Base-by-base conservation (phyloP, 495 filamentous ascomycete genomes). In the Lentithecium fluviatile region DNA sequence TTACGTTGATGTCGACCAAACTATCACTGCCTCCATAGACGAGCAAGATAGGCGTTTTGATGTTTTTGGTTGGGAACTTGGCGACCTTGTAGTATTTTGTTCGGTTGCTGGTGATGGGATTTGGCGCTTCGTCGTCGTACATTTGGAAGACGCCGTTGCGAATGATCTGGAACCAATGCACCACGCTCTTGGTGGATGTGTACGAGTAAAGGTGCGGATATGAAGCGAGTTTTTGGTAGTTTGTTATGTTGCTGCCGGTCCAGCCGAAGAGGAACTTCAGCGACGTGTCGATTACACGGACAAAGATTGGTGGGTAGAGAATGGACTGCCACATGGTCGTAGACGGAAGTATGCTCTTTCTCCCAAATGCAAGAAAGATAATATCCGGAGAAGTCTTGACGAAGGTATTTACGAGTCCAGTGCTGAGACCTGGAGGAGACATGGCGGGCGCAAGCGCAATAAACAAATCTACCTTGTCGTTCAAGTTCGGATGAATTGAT, bases 101-200 rank as follows among this genome's bases (percentile, higher is more conserved):
- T 8, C 79, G 79, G 25, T 71, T 69, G 0, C 58, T 64, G 47
- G 77, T 79, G 45, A 89, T 75, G 1, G 83, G 83, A 3, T 80
- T 79, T 56, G 88, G 86, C 6, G 94, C 81, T 68, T 97, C 93
- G 68, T 98, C 94, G 68, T 98, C 94, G 72, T 91, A 97, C 88
- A 98, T 97, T 73, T 97, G 94, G 71, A 98, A 98, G 29, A 82
- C 88, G 63, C 88, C 87, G 68, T 91, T 96, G 45, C 94, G 86
- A 63, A 98, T 97, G 67, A 98, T 96, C 69, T 98, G 94, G 74
- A 98, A 98, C 94, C 94, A 98, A 67, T 98, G 94, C 0, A 98
- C 94, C 8, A 96, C 89, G 13, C 85, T 89, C 70, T 98, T 98
- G 57, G 91, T 95, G 69, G 88, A 93, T 0, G 94, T 96, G 71